These are phyloP conservation scores for Fusarium siculi DNA, from an alignment of 2,329 filamentous ascomycete species.

Conservation along the genomic window DNA sequence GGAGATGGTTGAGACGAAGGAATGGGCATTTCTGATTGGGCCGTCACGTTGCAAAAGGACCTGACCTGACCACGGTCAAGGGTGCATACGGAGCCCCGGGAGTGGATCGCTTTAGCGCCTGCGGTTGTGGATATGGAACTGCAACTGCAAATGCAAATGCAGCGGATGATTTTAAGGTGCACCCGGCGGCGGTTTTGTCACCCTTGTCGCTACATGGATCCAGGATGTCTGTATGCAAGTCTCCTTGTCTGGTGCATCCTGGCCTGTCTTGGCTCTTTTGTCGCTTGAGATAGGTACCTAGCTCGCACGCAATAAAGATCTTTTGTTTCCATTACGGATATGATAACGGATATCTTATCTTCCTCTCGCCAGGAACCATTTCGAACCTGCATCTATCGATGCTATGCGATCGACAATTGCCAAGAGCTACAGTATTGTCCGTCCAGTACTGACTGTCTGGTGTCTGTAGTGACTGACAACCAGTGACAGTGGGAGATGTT, in stretches of 20 bases:
- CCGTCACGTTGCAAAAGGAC: slow-evolving; percentile 39
- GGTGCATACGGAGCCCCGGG: slow-evolving; percentile 35
- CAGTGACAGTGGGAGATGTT: not conserved
- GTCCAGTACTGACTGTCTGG: not conserved
- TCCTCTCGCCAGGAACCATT: slow-evolving; percentile 25
- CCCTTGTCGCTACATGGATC: slow-evolving; percentile 17
- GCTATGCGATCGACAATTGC: slow-evolving; percentile 18
- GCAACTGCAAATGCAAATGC: slow-evolving; percentile 20
- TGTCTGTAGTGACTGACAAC: not conserved
- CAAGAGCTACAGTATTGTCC: not conserved
- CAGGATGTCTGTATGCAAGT: slow-evolving; percentile 15
- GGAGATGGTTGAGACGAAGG: slow-evolving; percentile 16
- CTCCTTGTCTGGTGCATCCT: slow-evolving; percentile 17
- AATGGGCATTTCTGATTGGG: slow-evolving; percentile 14
- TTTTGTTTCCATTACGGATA: slow-evolving; percentile 42
- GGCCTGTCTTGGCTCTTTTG: slow-evolving; percentile 30
- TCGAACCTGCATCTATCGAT: slow-evolving; percentile 26
- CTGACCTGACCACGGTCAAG: slow-evolving; percentile 30
- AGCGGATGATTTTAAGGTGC: slow-evolving; percentile 46
- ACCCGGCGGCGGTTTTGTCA: slow-evolving; percentile 42
- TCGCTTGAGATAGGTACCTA: slow-evolving; percentile 29
- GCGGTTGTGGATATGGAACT: slow-evolving; percentile 6
- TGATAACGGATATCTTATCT: slow-evolving; percentile 42
- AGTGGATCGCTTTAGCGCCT: slow-evolving; percentile 45
- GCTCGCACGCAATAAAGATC: slow-evolving; percentile 37